A percentile compares a stretch with the other conserved stretches of the same genome.
Evolutionary conservation across 2,329 filamentous ascomycete genomes (phyloP).

Genomic region (Diaporthe amygdali): DNA sequence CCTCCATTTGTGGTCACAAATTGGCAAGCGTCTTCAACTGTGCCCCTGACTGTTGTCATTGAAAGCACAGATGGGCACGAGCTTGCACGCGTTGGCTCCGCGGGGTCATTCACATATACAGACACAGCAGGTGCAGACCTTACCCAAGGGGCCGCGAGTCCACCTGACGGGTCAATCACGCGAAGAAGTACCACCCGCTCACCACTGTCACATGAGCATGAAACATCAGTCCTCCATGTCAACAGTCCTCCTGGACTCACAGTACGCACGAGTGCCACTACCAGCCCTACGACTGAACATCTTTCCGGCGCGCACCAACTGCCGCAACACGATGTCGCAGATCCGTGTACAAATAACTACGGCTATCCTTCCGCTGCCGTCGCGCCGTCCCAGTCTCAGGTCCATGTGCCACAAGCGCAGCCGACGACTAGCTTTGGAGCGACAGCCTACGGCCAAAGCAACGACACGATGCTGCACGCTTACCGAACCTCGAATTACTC

Average conservation of each 20-base stretch:
- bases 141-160: conserved; percentile 37
- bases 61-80: conserved; percentile 58
- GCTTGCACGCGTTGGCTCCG: conserved; percentile 53
- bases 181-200: conserved; percentile 25
- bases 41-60: conserved; percentile 60
- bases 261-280: conserved; percentile 36
- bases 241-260: conserved; percentile 46
- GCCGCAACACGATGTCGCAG: conserved; percentile 30
- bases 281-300: conserved; percentile 34
- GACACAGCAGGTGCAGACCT: conserved; percentile 31
- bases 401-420: conserved; percentile 31
- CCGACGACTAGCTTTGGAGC: conserved; percentile 29
- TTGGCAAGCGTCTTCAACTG: conserved; percentile 50
- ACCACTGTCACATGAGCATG: conserved; percentile 27
- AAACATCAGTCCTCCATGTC: conserved; percentile 25
- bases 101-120: conserved; percentile 51
- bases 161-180: conserved; percentile 39
- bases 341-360: conserved; percentile 60
- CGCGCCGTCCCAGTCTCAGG: conserved; percentile 39
- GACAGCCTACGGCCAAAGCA: conserved; percentile 43
- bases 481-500: conserved; percentile 59
- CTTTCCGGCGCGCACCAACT: conserved; percentile 31
- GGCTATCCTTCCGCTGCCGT: conserved; percentile 59
- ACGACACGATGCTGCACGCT: conserved; percentile 59
- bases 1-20: conserved; percentile 64